These are phyloP conservation scores for Entonaema liquescens DNA, from an alignment of 495 filamentous ascomycete species.

Conservation along the genomic window DNA sequence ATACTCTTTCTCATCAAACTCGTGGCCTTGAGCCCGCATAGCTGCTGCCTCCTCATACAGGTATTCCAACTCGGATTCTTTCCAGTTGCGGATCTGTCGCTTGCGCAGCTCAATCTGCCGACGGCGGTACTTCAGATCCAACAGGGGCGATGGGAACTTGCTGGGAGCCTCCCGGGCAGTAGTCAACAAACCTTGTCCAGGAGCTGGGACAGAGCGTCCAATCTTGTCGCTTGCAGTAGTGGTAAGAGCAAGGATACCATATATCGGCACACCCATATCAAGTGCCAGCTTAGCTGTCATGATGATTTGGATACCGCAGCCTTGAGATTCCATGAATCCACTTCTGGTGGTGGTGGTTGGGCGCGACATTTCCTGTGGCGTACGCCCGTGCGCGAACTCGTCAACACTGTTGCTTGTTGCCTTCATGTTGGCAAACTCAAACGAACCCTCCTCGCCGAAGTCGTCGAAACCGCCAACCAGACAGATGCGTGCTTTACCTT, in stretches of 20 bases:
- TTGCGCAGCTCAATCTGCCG: slow-evolving; percentile 92
- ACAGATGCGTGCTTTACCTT: slow-evolving; percentile 96
- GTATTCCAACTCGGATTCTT: slow-evolving; percentile 92
- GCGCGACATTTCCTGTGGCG: slow-evolving; percentile 96
- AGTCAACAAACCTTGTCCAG: slow-evolving; percentile 97
- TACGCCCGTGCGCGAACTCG: slow-evolving; percentile 93
- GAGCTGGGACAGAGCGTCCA: slow-evolving; percentile 94
- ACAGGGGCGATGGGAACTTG: slow-evolving; percentile 91
- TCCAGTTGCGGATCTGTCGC: slow-evolving; percentile 93
- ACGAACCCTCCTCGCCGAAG: slow-evolving; percentile 98
- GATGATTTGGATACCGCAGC: slow-evolving; percentile 96
- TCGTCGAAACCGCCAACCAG: slow-evolving; percentile 99
- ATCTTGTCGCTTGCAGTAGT: slow-evolving; percentile 99
- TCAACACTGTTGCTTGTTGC: slow-evolving; percentile 97
- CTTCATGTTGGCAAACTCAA: slow-evolving; percentile 99
- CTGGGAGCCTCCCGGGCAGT: slow-evolving; percentile 89
- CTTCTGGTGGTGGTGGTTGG: slow-evolving; percentile 95
- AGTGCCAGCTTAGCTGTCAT: slow-evolving; percentile 96
- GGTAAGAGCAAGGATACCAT: slow-evolving; percentile 92
- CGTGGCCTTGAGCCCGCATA: slow-evolving; percentile 80
- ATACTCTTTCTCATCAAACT: slow-evolving; percentile 83
- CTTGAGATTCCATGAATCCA: slow-evolving; percentile 99
- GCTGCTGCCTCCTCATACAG: slow-evolving; percentile 89
- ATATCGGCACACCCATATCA: slow-evolving; percentile 98
- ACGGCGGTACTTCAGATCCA: slow-evolving; percentile 96